These are phyloP conservation scores for Senna siamea DNA, from an alignment of 306 rosid genomes.

Conservation along the genomic window DNA sequence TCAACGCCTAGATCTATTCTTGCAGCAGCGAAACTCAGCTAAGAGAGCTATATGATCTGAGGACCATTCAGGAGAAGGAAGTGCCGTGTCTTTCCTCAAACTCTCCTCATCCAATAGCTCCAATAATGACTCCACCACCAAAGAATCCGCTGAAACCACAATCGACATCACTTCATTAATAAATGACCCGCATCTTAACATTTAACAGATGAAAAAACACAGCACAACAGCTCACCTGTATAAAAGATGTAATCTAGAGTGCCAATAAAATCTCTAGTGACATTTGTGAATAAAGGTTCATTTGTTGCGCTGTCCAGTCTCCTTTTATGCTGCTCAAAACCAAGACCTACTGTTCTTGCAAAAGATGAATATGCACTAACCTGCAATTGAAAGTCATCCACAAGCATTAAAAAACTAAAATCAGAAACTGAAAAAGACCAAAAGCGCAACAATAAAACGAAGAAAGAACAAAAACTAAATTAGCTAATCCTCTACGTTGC, in stretches of 20 bases:
- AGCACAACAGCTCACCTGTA: slow-evolving; percentile 64
- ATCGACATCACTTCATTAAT: slow-evolving; percentile 14
- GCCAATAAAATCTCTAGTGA: slow-evolving; percentile 96
- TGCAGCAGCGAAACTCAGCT: slow-evolving; percentile 97
- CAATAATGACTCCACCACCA: slow-evolving; percentile 90
- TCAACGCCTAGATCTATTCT: slow-evolving; percentile 86
- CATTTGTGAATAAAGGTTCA: slow-evolving; percentile 92
- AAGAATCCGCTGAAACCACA: slow-evolving; percentile 86
- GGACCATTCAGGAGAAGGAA: slow-evolving; percentile 99
- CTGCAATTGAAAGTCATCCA: slow-evolving; percentile 48
- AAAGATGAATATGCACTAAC: slow-evolving; percentile 95
- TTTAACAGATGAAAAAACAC: slow-evolving; percentile 7
- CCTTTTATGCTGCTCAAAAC: slow-evolving; percentile 82
- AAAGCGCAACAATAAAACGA: background rate
- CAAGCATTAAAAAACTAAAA: slow-evolving; percentile 25
- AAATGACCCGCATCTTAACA: slow-evolving; percentile 15
- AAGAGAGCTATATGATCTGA: slow-evolving; percentile 97
- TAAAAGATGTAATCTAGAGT: slow-evolving; percentile 97
- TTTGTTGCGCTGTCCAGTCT: slow-evolving; percentile 80
- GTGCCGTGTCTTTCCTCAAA: slow-evolving; percentile 97
- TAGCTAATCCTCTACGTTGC: background rate
- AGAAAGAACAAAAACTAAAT: background rate
- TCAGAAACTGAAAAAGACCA: background rate
- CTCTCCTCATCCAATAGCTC: slow-evolving; percentile 99
- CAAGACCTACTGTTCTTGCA: slow-evolving; percentile 75